Evolutionary conservation across 495 filamentous ascomycete species (phyloP), one percentile per base, ranked within the genome.

Genomic region (Barbatosphaeria neglecta): DNA sequence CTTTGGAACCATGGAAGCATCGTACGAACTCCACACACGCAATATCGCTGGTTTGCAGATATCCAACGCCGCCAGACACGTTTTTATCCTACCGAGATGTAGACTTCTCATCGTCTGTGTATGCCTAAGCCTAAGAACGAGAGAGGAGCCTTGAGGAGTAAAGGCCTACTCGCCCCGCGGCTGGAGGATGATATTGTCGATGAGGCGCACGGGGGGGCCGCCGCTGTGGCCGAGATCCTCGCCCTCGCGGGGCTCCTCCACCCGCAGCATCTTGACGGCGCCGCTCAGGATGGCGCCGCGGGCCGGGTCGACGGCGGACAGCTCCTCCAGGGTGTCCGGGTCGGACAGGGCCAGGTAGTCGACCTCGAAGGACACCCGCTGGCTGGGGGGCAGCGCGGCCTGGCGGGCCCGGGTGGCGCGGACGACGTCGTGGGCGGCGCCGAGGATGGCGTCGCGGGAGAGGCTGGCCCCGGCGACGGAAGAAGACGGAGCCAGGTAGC

Each of bases 331-430:
- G 0, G 77, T 83, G 8, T 83, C 75, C 0, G 83, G 81, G 55
- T 97, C 87, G 1, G 90, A 83, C 22, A 98, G 71, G 13, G 86
- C 89, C 45, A 97, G 74, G 54, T 98, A 97, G 59, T 96, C 92
- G 3, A 93, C 73, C 60, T 92, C 85, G 47, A 84, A 90, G 43
- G 68, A 65, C 1, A 82, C 86, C 43, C 88, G 69, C 58, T 84
- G 64, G 24, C 68, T 60, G 1, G 80, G 73, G 4, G 67, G 62
- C 45, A 95, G 64, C 11, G 69, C 65, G 47, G 76, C 64, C 62
- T 96, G 87, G 54, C 78, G 70, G 19, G 73, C 60, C 23, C 79
- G 61, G 24, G 76, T 62, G 16, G 65, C 47, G 2, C 67, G 62
- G 3, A 75, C 55, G 3, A 86, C 60, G 20, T 63, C 56, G 16